phyloP scores from a whole-genome alignment of 1,284 basidiomycete genomes.

The Pseudozyma pruni region DNA sequence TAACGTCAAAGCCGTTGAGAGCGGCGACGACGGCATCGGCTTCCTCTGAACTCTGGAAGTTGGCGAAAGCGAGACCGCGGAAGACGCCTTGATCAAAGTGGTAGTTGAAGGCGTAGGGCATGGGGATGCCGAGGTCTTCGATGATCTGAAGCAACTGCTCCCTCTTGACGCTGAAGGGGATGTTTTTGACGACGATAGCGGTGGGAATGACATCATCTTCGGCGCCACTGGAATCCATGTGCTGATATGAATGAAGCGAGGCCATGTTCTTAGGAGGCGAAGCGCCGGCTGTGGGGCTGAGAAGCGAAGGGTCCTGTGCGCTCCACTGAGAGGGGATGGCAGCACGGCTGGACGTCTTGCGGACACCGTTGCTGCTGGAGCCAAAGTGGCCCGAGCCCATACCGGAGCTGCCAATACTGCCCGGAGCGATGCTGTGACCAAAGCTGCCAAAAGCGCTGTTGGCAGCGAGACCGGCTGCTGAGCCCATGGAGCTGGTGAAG shows the following conservation, averaged over 20 bases:
- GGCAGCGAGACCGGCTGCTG: constrained; percentile 32
- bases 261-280: constrained; percentile 31
- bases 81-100: constrained; percentile 76
- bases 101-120: constrained; percentile 97
- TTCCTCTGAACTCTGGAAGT: constrained; percentile 89
- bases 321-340: constrained; percentile 52
- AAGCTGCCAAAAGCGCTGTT: constrained; percentile 56
- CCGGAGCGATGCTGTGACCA: constrained; percentile 42
- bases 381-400: constrained; percentile 43
- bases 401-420: constrained; percentile 31
- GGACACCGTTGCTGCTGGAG: constrained; percentile 24
- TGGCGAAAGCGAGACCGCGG: constrained; percentile 97
- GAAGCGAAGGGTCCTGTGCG: constrained; percentile 28
- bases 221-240: constrained; percentile 3
- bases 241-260: constrained; percentile 16
- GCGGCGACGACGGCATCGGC: constrained; percentile 95
- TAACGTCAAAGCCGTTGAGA: constrained; percentile 87
- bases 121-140: constrained; percentile 89
- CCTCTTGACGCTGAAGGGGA: constrained; percentile 96
- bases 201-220: constrained; percentile 98
- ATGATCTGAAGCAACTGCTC: constrained; percentile 96
- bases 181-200: constrained; percentile 99
- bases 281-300: constrained; percentile 22
- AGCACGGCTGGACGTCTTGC: constrained; percentile 34
- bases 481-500: constrained; percentile 39